Evolutionary conservation across 768 basidiomycete species (phyloP).

Genomic region (Chalciporus piperatus): DNA sequence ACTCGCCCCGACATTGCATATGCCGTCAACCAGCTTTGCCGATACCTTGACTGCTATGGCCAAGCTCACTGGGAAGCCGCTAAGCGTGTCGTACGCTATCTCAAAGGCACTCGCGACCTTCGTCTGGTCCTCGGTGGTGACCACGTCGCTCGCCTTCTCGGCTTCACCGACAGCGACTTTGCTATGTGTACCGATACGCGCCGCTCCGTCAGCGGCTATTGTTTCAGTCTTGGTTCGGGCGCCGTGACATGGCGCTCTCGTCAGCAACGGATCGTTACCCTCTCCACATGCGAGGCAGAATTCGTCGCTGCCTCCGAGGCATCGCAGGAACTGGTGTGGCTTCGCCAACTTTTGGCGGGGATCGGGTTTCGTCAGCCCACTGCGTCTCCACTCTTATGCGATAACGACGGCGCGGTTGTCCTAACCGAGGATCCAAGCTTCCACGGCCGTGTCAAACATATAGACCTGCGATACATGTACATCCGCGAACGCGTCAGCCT

Average conservation of each 20-base stretch:
- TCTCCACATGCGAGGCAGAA: constrained; percentile 44
- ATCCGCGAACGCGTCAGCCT: constrained; percentile 31
- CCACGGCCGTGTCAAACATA: constrained; percentile 42
- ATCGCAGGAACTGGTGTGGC: constrained; percentile 37
- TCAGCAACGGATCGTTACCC: constrained; percentile 38
- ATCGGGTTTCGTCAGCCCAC: neutral
- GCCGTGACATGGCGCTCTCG: constrained; percentile 31
- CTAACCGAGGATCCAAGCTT: constrained; percentile 34
- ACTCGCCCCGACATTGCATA: constrained; percentile 10
- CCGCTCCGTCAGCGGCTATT: constrained; percentile 20
- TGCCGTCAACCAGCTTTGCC: constrained; percentile 5
- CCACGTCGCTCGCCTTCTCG: constrained; percentile 4
- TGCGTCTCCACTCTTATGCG: constrained; percentile 18
- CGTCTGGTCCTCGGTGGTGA: constrained; percentile 6
- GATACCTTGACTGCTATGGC: constrained; percentile 7
- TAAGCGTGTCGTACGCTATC: constrained; percentile 15
- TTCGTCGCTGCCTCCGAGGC: constrained; percentile 38
- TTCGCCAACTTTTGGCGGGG: constrained; percentile 20
- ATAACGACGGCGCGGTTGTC: constrained; percentile 39
- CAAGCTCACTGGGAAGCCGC: constrained; percentile 13
- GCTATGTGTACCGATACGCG: constrained; percentile 25
- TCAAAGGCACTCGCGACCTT: neutral
- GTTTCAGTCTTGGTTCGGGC: constrained; percentile 21
- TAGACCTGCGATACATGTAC: constrained; percentile 41
- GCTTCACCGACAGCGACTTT: constrained; percentile 28